Evolutionary conservation across 1,139 yeast species (phyloP).

Genomic region (Pichia sp.): DNA sequence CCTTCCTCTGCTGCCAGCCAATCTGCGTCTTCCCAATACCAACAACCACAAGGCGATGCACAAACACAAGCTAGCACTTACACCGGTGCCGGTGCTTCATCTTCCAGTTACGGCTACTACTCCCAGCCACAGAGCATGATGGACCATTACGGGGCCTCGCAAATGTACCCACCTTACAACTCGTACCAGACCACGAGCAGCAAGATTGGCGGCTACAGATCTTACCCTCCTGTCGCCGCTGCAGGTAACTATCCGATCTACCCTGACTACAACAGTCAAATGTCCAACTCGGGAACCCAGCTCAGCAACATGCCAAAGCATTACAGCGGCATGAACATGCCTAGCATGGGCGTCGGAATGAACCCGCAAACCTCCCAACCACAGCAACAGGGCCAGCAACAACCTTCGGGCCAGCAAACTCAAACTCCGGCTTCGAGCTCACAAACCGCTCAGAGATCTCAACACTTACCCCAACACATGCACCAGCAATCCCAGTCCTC

Average conservation of each 20-base stretch:
- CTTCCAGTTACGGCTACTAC: neutral
- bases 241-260: constrained; percentile 1
- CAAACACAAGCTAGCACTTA: too few species aligned
- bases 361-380: constrained; percentile 1
- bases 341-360: neutral
- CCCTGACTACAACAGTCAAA: constrained; percentile 1
- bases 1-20: neutral
- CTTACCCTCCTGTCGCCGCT: neutral
- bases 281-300: neutral
- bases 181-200: neutral
- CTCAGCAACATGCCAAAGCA: neutral
- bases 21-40: neutral
- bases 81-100: too few species aligned
- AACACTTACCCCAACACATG: neutral
- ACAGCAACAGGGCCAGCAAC: neutral
- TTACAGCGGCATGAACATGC: neutral
- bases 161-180: constrained; percentile 3
- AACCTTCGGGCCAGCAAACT: too few species aligned
- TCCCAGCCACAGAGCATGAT: neutral
- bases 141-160: neutral
- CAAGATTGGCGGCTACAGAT: neutral
- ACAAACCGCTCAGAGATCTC: neutral
- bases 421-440: neutral
- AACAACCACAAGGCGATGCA: neutral
- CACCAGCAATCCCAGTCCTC: neutral